Evolutionary conservation across 2,329 filamentous ascomycete species (phyloP), one percentile per base, ranked within the genome.

Genomic region (Beauveria rudraprayagi): DNA sequence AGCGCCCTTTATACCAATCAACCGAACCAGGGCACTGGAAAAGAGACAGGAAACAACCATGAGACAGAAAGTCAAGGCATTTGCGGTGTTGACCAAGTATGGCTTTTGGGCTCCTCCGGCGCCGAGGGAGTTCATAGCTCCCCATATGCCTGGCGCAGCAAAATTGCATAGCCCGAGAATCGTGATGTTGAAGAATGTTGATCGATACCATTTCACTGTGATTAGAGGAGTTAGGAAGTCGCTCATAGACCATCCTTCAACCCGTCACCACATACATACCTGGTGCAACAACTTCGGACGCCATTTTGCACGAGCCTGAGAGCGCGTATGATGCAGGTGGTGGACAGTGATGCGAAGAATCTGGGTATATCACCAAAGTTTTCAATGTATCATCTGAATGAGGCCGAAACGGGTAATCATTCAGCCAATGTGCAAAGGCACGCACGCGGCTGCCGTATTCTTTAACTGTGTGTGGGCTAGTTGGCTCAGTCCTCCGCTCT

Each of bases 11-110:
- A 92, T 88, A 0, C 89, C 89, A 46, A 91, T 82, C 50, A 83
- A 84, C 34, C 81, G 81, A 0, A 90, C 86, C 7, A 91, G 71
- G 0, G 82, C 77, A 57, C 84, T 86, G 0, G 83, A 83, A 53
- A 90, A 82, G 67, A 81, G 85, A 68, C 88, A 90, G 0, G 85
- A 88, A 0, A 91, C 68, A 0, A 90, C 84, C 87, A 90, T 90
- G 8, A 90, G 78, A 52, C 84, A 85, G 68, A 91, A 91, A 0
- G 87, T 89, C 44, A 90, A 71, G 0, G 87, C 83, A 65, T 91
- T 91, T 16, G 86, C 87, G 0, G 84, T 80, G 66, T 90, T 90
- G 55, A 91, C 84, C 1, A 90, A 77, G 66, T 85, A 80, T 0
- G 88, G 88, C 9, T 80, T 78, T 64, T 85, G 79, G 34, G 83